phyloP scores from a whole-genome alignment of 768 basidiomycete genomes.

The Tricholoma hemisulphureum region DNA sequence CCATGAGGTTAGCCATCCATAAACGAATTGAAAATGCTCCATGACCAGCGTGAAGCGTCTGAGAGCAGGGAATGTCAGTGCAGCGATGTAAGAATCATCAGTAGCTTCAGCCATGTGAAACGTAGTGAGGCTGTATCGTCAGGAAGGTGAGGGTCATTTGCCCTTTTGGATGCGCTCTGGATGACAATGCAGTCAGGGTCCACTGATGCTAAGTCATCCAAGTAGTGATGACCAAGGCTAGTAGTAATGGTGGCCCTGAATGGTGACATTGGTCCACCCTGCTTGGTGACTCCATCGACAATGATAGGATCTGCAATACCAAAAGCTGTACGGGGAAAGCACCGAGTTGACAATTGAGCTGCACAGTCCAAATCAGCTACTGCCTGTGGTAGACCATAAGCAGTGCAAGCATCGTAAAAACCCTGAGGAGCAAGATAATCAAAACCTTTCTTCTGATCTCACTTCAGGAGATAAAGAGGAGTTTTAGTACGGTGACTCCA shows the following conservation, averaged over 20 bases:
- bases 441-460: constrained; percentile 25
- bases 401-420: constrained; percentile 19
- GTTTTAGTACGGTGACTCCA: constrained; percentile 10
- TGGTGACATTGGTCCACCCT: neutral
- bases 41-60: constrained; percentile 10
- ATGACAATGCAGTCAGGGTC: constrained; percentile 4
- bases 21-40: constrained; percentile 16
- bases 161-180: neutral
- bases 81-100: constrained; percentile 23
- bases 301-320: neutral
- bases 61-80: too few species aligned
- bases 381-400: constrained; percentile 13
- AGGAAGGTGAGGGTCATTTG: neutral
- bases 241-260: constrained; percentile 19
- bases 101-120: constrained; percentile 24
- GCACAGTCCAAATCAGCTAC: constrained; percentile 19
- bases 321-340: neutral
- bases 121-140: neutral
- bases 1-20: constrained; percentile 20
- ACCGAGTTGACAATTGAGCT: constrained; percentile 6
- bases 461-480: constrained; percentile 13
- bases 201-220: constrained; percentile 12
- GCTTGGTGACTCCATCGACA: neutral
- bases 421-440: constrained; percentile 19
- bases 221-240: constrained; percentile 18